phyloP scores from a whole-genome alignment of 2,329 filamentous ascomycete genomes.

The Rugonectria rugulosa region DNA sequence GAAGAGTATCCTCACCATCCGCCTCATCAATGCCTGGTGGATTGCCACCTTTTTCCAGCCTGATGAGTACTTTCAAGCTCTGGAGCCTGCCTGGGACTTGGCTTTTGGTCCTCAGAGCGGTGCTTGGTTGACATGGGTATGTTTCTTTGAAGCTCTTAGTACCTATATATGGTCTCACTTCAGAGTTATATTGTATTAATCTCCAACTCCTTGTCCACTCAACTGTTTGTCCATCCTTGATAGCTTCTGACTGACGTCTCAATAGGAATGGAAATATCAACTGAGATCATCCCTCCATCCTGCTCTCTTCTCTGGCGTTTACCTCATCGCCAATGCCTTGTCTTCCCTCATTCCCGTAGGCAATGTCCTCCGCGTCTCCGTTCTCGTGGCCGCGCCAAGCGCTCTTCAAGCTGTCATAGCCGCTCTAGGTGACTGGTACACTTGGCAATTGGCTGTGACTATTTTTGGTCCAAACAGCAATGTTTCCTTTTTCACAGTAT shows the following conservation, averaged over 20 bases:
- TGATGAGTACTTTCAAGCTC: slow-evolving; percentile 95
- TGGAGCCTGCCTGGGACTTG: slow-evolving; percentile 92
- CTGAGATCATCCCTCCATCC: slow-evolving; percentile 92
- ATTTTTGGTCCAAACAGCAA: slow-evolving; percentile 73
- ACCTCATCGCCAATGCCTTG: slow-evolving; percentile 66
- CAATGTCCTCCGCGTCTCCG: slow-evolving; percentile 64
- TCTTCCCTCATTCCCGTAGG: slow-evolving; percentile 63
- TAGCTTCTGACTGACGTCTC: slow-evolving; percentile 28
- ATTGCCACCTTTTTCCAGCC: slow-evolving; percentile 95
- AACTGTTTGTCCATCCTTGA: slow-evolving; percentile 1
- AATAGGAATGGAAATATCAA: slow-evolving; percentile 89
- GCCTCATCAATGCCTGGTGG: slow-evolving; percentile 80
- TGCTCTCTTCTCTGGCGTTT: slow-evolving; percentile 80
- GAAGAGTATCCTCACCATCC: slow-evolving; percentile 66
- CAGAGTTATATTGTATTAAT: too few species aligned
- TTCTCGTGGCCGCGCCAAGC: slow-evolving; percentile 78
- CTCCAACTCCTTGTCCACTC: too few species aligned
- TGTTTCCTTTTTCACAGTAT: slow-evolving; percentile 74
- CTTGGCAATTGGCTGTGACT: slow-evolving; percentile 79
- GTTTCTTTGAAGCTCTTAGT: slow-evolving; percentile 43
- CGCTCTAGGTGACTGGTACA: slow-evolving; percentile 82
- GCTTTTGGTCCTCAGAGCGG: slow-evolving; percentile 80
- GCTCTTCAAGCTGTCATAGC: slow-evolving; percentile 79
- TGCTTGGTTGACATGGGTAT: slow-evolving; percentile 96
- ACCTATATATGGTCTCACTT: too few species aligned